Evolutionary conservation across 768 basidiomycete species (phyloP), one percentile per base, ranked within the genome.

Genomic region (Boletus tomentosulus): DNA sequence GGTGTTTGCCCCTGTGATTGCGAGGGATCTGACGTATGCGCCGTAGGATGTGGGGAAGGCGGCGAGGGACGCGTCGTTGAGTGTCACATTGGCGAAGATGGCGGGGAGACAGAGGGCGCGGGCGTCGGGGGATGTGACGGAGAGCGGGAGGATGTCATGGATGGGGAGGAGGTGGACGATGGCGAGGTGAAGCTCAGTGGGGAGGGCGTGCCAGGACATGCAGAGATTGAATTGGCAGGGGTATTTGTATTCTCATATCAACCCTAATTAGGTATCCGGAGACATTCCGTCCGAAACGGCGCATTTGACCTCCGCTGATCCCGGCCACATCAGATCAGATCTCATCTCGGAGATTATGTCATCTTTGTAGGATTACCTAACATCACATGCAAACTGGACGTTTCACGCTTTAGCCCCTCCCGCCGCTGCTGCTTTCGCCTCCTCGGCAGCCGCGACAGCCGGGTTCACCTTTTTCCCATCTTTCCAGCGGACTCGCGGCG

Each of bases 381-480:
- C 19, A 19, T 19, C 19, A 19, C 19, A 19, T 19, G 19, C n/a
- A n/a, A n/a, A n/a, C n/a, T n/a, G n/a, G n/a, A 19, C 19, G 19
- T 78, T 51, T 71, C 49, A 84, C 66, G 82, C 79, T 65, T 84
- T 84, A 61, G 67, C 71, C 38, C 76, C 77, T 16, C 70, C 73
- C 43, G 70, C 76, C 16, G 81, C 85, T 45, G 69, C 76, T 15
- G 81, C 85, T 72, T 90, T 89, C 30, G 87, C 88, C 50, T 89
- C 92, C 76, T 92, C 89, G 24, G 94, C 94, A 57, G 93, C 94
- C 44, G 85, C 88, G 34, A 97, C 94, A 51, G 94, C 94, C 43
- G 92, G 89, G 78, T 96, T 96, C 73, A 95, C 86, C 81, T 93
- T 92, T 83, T 97, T 91, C 57, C 86, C 87, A 69, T 92, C 89